A percentile compares a stretch with the other conserved stretches of the same genome.
Conservation (phyloP, 1,284 basidiomycete species). For the Moniliella sp. region DNA sequence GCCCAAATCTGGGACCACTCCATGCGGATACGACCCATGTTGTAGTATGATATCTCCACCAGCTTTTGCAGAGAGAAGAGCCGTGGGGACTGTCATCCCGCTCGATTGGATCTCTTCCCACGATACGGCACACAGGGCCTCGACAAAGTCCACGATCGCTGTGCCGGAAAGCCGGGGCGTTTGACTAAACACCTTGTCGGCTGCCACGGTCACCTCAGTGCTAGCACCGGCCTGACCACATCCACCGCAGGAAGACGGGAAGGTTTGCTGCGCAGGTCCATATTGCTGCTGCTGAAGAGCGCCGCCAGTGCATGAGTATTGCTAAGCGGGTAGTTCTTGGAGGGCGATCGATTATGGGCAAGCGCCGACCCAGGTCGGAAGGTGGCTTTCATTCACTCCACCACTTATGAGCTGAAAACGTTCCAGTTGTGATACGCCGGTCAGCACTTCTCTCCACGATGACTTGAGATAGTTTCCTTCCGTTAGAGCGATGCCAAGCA, state of each 20-base stretch:
- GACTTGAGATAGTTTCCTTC: conserved; percentile 32
- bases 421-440: conserved; percentile 31
- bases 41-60: conserved; percentile 98
- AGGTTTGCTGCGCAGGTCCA: conserved; percentile 4
- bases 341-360: no score
- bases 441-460: conserved; percentile 30
- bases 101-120: conserved; percentile 99
- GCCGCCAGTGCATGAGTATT: no score
- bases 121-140: conserved; percentile 82
- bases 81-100: conserved; percentile 59
- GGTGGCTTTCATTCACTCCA: conserved; percentile 40
- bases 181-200: conserved; percentile 94
- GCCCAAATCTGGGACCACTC: conserved; percentile 98
- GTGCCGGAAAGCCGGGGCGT: conserved; percentile 81
- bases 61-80: conserved; percentile 94
- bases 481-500: conserved; percentile 28
- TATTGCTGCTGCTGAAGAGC: no score
- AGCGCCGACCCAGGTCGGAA: conserved; percentile 57
- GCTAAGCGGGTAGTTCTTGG: no score
- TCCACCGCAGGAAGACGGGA: no score
- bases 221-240: conserved; percentile 89
- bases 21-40: conserved; percentile 91
- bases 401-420: conserved; percentile 32
- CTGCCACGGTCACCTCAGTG: conserved; percentile 89
- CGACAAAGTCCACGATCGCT: conserved; percentile 93